Evolutionary conservation across 805 yeast species (phyloP), one percentile per base, ranked within the genome.

Genomic region (Suhomyces sp.): DNA sequence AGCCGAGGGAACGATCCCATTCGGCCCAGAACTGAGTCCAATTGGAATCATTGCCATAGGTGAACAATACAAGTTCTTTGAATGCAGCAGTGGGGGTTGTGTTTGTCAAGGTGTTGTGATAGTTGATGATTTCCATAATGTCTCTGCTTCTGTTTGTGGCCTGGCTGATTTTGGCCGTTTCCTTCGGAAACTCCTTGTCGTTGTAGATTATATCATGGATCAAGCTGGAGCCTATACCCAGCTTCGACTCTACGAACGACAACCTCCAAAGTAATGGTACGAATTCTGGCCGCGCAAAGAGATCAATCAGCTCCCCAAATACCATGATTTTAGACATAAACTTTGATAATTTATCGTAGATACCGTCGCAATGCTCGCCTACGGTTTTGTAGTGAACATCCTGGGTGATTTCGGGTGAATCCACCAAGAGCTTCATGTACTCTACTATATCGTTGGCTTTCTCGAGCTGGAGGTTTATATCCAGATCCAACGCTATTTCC

Each of bases 1-100:
- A 51, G 38, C 58, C 56, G 50, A 55, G 49, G 22, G 63, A 57
- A 1, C 50, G 48, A 15, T 73, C 65, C 79, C 79, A 75, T 46
- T 69, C 63, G 8, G 53, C 51, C 80, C 80, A 75, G 60, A 75
- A 75, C 45, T 59, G 50, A 3, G 51, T 52, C 78, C 78, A 75
- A 31, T 70, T 62, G 9, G 69, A 68, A 10, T 74, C 66, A 49
- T 72, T 73, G 3, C 79, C 80, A 51, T 69, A 72, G 1, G 71
- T 64, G 47, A 65, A 66, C 41, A 75, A 63, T 6, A 67, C 56
- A n/a, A 71, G 60, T 51, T 75, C 79, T 35, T 63, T 59, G 42
- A 71, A 62, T 10, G 69, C 61, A 5, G 55, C 50, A 5, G 64
- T 53, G 22, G 60, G 47, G 8, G 12, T 46, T 10, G n/a, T 48